These are phyloP conservation scores for Leccinellum albellum DNA, from an alignment of 768 basidiomycete genomes.

Conservation along the genomic window DNA sequence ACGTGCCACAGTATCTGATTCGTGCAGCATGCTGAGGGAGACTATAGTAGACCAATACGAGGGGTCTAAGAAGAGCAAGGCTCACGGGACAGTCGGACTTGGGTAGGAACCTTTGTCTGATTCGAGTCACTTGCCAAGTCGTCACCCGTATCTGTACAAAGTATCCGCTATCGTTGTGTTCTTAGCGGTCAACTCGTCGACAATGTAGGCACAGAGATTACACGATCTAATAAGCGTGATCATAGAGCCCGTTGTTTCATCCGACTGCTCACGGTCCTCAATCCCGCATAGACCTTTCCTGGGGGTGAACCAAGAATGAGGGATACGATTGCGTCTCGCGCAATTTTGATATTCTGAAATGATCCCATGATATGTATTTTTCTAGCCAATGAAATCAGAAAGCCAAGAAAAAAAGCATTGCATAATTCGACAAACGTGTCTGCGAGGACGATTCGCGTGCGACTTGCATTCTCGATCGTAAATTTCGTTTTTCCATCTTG, in stretches of 20 bases:
- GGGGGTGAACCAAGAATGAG: conserved; percentile 94
- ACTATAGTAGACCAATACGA: conserved; percentile 52
- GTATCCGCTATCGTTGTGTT: background rate
- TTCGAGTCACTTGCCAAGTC: background rate
- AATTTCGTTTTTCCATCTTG: conserved; percentile 99
- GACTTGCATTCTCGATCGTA: conserved; percentile 94
- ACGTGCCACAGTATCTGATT: background rate
- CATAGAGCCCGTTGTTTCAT: conserved; percentile 90
- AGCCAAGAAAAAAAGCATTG: background rate
- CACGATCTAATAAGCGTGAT: conserved; percentile 12
- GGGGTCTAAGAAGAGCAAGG: conserved; percentile 30
- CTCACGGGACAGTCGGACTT: conserved; percentile 11
- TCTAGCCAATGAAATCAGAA: conserved; percentile 38
- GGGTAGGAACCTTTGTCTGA: conserved; percentile 5
- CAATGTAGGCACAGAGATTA: conserved; percentile 7
- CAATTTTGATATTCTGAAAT: conserved; percentile 98
- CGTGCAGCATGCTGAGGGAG: conserved; percentile 44
- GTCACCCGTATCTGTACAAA: background rate
- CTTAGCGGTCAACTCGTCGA: conserved; percentile 6
- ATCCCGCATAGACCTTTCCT: conserved; percentile 87
- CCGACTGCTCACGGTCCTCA: conserved; percentile 86
- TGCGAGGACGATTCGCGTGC: conserved; percentile 97
- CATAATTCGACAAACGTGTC: conserved; percentile 69
- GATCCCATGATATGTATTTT: conserved; percentile 99
- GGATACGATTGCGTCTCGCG: conserved; percentile 92